Evolutionary conservation across 768 basidiomycete species (phyloP), one percentile per base, ranked within the genome.

Genomic region (Ephemerocybe angulata): DNA sequence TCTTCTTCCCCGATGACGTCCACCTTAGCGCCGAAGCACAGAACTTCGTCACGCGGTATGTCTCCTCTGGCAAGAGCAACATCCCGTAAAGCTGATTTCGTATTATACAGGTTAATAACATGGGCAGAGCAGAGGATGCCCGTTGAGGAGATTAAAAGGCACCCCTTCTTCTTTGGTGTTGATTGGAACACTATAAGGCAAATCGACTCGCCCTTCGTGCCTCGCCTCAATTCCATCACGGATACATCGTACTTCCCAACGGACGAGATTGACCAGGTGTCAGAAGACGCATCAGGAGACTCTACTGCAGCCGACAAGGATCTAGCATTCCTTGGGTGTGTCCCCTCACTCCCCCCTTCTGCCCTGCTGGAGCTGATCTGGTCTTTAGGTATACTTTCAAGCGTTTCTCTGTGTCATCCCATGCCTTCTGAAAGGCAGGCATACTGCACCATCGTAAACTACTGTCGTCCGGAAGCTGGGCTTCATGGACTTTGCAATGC

Each of bases 221-320:
- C 97, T 19, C 90, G 93, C 54, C 77, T 98, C 29, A 83, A 88
- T 37, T 94, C 90, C 7, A 89, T 95, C 65, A 95, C 93, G 31
- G 95, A 98, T 61, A 97, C 95, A 1, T 94, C 93, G n/a, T 97
- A 97, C 74, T 97, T 97, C 82, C 95, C 95, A 1, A 94, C 90
- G 2, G 93, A 97, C 57, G 93, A 96, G 62, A 79, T 95, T 52
- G 91, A 95, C 54, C 89, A 93, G 70, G 86, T 62, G 2, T 73
- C 82, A 10, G 79, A 81, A 47, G 78, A 81, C 57, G 60, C 67
- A 11, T 61, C 75, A 24, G 58, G 68, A 24, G 73, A 80, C 37
- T 58, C 73, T 47, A 67, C 69, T 42, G 74, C 67, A 19, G 75
- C 80, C 25, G 71, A 75, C 64, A 83, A 80, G 61, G 85, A 86